phyloP scores from a whole-genome alignment of 768 basidiomycete genomes.

The Termitomyces sp. region DNA sequence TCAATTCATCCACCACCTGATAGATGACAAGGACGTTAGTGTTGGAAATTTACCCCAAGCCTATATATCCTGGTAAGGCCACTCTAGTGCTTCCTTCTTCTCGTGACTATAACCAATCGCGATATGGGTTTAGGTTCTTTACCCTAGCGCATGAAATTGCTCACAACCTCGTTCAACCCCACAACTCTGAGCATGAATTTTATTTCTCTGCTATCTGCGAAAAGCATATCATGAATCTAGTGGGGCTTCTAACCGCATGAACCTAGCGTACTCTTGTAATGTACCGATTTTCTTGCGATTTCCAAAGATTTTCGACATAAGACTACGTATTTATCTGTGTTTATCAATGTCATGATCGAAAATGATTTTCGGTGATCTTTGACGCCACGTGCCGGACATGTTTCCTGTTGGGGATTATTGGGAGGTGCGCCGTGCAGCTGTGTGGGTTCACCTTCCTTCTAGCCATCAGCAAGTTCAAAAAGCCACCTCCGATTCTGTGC shows the following conservation, averaged over 20 bases:
- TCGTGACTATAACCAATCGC: background rate
- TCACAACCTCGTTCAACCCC: conserved; percentile 82
- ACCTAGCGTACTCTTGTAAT: background rate
- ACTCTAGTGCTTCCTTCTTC: background rate
- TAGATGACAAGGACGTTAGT: conserved; percentile 69
- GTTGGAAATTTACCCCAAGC: conserved; percentile 52
- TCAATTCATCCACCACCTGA: background rate
- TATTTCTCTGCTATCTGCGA: conserved; percentile 92
- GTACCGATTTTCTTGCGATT: background rate
- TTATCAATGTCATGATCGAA: background rate
- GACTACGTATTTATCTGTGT: background rate
- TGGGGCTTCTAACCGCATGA: conserved; percentile 11
- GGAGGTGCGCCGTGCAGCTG: background rate
- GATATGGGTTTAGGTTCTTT: conserved; percentile 59
- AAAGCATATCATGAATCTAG: conserved; percentile 42
- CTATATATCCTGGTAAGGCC: conserved; percentile 69
- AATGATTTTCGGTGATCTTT: background rate
- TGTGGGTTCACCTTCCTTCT: background rate
- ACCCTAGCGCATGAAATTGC: conserved; percentile 91
- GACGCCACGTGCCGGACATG: conserved; percentile 9
- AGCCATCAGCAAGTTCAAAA: conserved; percentile 5
- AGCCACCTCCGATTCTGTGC: background rate
- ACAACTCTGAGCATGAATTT: conserved; percentile 92
- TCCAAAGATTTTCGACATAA: too few relatives aligned
- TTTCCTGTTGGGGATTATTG: conserved; percentile 11